These are phyloP conservation scores for Solanum clarkiae DNA, from an alignment of 257 asterid species.

Conservation along the genomic window DNA sequence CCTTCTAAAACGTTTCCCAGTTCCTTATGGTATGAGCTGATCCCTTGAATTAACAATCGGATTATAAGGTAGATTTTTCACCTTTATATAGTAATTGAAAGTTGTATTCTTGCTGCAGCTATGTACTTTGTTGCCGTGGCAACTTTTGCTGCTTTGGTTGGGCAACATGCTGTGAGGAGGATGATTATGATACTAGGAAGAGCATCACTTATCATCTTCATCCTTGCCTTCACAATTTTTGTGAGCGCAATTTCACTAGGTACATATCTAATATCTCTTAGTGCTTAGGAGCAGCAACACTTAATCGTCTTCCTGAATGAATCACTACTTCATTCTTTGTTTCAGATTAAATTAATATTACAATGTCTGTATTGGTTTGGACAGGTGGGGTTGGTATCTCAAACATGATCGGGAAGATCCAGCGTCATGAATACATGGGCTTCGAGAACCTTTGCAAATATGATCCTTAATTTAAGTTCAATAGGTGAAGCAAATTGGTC, in stretches of 20 bases:
- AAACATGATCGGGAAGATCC: constrained; percentile 77
- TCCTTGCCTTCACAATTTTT: constrained; percentile 78
- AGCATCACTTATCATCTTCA: constrained; percentile 87
- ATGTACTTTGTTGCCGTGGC: constrained; percentile 61
- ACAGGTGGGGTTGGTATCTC: constrained; percentile 94
- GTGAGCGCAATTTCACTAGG: constrained; percentile 91
- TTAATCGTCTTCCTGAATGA: background rate
- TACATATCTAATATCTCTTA: constrained; percentile 1
- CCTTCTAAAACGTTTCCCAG: constrained; percentile 85
- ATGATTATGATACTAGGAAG: constrained; percentile 59
- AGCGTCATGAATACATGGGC: constrained; percentile 79
- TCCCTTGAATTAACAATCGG: background rate
- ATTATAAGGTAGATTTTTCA: background rate
- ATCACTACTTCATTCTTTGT: background rate
- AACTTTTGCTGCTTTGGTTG: constrained; percentile 67
- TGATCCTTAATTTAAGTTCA: constrained; percentile 3
- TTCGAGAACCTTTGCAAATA: constrained; percentile 90
- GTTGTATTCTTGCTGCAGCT: constrained; percentile 32
- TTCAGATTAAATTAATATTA: background rate
- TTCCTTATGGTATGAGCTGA: constrained; percentile 65
- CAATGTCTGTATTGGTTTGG: background rate
- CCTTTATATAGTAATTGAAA: background rate
- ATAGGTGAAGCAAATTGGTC: background rate
- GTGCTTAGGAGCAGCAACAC: background rate
- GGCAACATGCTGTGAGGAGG: constrained; percentile 78